Evolutionary conservation across 805 yeast genomes (phyloP), one percentile per base, ranked within the genome.

Genomic region (Candida dendrica): DNA sequence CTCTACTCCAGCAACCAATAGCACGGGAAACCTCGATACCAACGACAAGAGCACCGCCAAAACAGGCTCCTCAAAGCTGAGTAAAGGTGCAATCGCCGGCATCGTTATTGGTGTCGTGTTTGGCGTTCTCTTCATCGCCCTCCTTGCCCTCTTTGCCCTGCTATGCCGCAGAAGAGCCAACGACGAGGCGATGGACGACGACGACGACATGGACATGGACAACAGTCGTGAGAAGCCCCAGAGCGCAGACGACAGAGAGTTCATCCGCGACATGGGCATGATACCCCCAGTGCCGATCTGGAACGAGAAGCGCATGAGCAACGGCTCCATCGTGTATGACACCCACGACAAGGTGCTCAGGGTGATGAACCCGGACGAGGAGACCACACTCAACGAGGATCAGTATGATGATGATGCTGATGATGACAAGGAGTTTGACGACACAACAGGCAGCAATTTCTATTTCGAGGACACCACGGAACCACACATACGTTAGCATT

Each of bases 41-140:
- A 24, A 36, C 14, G 9, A 24, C 6, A 36, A 27, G 3, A 17
- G 8, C n/a, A n/a, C n/a, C 10, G 6, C 33, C 11, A 39, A 34
- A 13, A 17, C 34, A 17, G 13, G 22, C 11, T 7, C 24, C 14
- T 2, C 16, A 10, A n/a, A 10, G n/a, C 30, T 47, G 37, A 49
- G 46, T 37, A 61, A 53, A 29, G 83, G 83, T 15, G 79, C 80
- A 17, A 75, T 77, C 42, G 82, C 79, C 9, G 83, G 83, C 37
- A 72, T 77, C 22, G 82, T 75, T n/a, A 64, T 75, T 33, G 83
- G 82, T 22, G 68, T 65, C 6, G 61, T 76, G 10, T 64, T 57
- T 17, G 82, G 79, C 44, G 55, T 69, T 0, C 58, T 62, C 18
- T 52, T 61, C 10, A 31, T 72, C 2, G 72, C 66, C 1, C 62